phyloP scores from a whole-genome alignment of 139 green algal genomes.

The Microglena sp. region DNA sequence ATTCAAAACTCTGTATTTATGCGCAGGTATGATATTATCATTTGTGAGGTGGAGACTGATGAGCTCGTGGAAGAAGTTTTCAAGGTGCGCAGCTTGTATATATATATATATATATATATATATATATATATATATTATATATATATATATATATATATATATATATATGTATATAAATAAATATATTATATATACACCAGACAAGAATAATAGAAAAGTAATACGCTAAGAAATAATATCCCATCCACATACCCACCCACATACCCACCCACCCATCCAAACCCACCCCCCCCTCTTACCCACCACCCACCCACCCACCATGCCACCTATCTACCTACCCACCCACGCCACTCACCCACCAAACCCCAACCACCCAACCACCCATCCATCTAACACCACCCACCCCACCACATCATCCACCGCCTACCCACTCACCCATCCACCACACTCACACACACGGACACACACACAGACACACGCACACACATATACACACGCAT shows the following conservation, averaged over 20 bases:
- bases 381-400: background rate
- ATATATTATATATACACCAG: too few relatives aligned
- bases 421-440: background rate
- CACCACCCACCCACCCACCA: too few relatives aligned
- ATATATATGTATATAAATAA: too few relatives aligned
- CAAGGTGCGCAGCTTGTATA: conserved; percentile 6
- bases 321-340: background rate
- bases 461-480: too few relatives aligned
- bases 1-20: background rate
- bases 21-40: conserved; percentile 17
- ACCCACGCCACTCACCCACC: background rate
- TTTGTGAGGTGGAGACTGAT: conserved; percentile 16
- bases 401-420: too few relatives aligned
- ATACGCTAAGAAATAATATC: too few relatives aligned
- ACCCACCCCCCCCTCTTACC: background rate
- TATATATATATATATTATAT: background rate
- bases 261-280: too few relatives aligned
- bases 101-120: background rate
- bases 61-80: conserved; percentile 15
- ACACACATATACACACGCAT: too few relatives aligned
- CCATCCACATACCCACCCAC: too few relatives aligned
- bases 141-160: background rate
- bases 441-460: background rate
- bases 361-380: background rate
- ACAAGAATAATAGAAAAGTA: too few relatives aligned